A percentile compares a stretch with the other conserved stretches of the same genome.
These are phyloP conservation scores for Aspergillus glaucus DNA, from an alignment of 2,329 filamentous ascomycete species.

Conservation along the genomic window DNA sequence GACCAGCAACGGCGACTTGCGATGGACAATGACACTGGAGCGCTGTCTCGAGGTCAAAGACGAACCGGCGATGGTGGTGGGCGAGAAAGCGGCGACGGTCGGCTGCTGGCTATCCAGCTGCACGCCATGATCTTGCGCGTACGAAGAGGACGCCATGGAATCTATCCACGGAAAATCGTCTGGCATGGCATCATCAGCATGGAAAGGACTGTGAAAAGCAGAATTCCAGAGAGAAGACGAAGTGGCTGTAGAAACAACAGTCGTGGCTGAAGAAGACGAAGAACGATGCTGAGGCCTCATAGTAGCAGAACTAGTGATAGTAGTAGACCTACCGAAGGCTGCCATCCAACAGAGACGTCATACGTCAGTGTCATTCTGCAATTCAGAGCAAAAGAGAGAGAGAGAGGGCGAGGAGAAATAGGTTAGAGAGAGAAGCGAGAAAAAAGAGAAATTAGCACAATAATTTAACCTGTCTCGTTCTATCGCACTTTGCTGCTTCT, in stretches of 20 bases:
- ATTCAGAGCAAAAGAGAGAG: conserved; percentile 12
- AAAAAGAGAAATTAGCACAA: neutral
- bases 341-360: conserved; percentile 43
- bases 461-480: neutral
- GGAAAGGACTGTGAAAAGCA: conserved; percentile 3
- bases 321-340: conserved; percentile 39
- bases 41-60: conserved; percentile 67
- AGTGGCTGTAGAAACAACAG: neutral
- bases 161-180: conserved; percentile 49
- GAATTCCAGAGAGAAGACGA: conserved; percentile 2
- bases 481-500: neutral
- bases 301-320: conserved; percentile 1
- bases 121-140: conserved; percentile 32
- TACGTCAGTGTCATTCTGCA: conserved; percentile 27
- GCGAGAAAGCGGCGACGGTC: conserved; percentile 86
- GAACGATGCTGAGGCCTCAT: neutral
- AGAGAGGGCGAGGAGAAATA: conserved; percentile 1
- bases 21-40: conserved; percentile 89
- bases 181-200: conserved; percentile 20
- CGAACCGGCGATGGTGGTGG: conserved; percentile 65
- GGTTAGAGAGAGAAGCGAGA: neutral
- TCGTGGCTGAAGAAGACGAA: neutral
- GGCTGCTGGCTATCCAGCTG: conserved; percentile 48
- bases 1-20: conserved; percentile 87
- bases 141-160: conserved; percentile 45